Evolutionary conservation across 768 basidiomycete genomes (phyloP), one percentile per base, ranked within the genome.

Genomic region (Termitomyces sp.): DNA sequence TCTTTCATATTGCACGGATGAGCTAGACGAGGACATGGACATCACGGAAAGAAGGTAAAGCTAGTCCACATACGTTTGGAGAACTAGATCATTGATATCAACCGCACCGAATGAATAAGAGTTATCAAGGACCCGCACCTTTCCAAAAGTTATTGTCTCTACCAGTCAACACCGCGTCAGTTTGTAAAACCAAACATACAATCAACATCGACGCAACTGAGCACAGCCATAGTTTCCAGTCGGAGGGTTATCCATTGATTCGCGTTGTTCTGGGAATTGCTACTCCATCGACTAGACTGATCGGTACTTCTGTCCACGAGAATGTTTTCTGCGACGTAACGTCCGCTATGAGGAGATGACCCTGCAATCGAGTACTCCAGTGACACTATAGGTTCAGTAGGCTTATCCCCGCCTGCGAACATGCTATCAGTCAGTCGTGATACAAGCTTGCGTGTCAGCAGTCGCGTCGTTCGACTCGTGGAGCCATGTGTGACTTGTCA

Each of bases 1-100:
- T 91, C 88, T 66, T 89, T 90, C 85, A 89, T 85, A 64, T 91
- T 91, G 66, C 91, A 92, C 32, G 89, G 88, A 69, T 92, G 90
- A 20, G 80, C 90, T 92, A 59, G n/a, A 58, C 16, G 27, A 59
- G 13, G 43, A 20, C n/a, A 63, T 64, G 49, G 58, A 46, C 34
- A 22, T 42, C 46, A 48, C 36, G 29, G 36, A 51, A 52, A 49
- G 13, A 12, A 31, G 53, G 43, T 2, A 29, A 14, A 44, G 37
- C 37, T 58, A 5, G 47, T 43, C 43, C 6, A 27, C 71, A 62
- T 68, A 80, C 80, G 66, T 67, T 77, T 79, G 43, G 64, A 66
- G 62, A 71, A 79, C 81, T 82, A 37, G 8, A 26, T 47, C 26
- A 43, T 27, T 22, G 16, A 46, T 57, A 55, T 60, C 55, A 62